Conservation (phyloP, 805 yeast species). For the Candida koratica region DNA sequence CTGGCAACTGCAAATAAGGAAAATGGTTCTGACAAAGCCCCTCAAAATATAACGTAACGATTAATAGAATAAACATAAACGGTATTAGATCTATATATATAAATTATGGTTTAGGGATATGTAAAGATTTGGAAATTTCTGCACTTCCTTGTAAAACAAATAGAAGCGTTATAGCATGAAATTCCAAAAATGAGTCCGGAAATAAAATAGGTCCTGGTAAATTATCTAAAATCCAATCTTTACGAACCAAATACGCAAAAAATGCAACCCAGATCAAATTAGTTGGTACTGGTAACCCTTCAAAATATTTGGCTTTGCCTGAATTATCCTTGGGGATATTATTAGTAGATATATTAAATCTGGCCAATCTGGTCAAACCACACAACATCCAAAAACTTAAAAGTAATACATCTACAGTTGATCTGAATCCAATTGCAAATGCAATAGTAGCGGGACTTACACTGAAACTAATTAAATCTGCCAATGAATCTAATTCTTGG, state of each 20-base stretch:
- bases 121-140: constrained; percentile 85
- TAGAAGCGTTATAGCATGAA: constrained; percentile 64
- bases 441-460: constrained; percentile 95
- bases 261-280: constrained; percentile 68
- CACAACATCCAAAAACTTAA: constrained; percentile 85
- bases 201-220: constrained; percentile 67
- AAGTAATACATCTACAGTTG: constrained; percentile 73
- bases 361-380: constrained; percentile 89
- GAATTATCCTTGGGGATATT: constrained; percentile 83
- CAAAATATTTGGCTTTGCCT: constrained; percentile 90
- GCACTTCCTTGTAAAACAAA: constrained; percentile 83
- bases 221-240: constrained; percentile 43
- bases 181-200: constrained; percentile 55
- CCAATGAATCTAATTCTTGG: constrained; percentile 94
- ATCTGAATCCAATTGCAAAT: constrained; percentile 82
- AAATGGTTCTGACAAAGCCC: too few relatives aligned
- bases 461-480: constrained; percentile 91
- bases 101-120: constrained; percentile 72
- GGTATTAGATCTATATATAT: too few relatives aligned
- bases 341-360: constrained; percentile 92
- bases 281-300: constrained; percentile 95
- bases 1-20: background rate
- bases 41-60: too few relatives aligned
- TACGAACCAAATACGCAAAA: constrained; percentile 66
- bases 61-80: too few relatives aligned